These are phyloP conservation scores for Pholiota molesta DNA, from an alignment of 768 basidiomycete species.

Conservation along the genomic window DNA sequence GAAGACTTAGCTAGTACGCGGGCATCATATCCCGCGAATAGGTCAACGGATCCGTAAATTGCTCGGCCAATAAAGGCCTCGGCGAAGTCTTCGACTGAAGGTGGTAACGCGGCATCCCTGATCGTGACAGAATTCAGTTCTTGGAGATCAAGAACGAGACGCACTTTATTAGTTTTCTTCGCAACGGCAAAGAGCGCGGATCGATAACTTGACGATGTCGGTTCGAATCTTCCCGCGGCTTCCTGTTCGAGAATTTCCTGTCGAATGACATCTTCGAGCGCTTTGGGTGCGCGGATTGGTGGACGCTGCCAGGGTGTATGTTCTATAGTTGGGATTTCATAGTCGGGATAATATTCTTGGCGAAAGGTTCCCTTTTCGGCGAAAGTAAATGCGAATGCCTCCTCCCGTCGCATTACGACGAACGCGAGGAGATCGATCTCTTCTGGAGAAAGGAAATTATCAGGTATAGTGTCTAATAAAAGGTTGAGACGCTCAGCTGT, in stretches of 20 bases:
- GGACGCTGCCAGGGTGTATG: conserved; percentile 32
- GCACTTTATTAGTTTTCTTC: conserved; percentile 29
- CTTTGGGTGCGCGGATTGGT: conserved; percentile 30
- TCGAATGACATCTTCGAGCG: conserved; percentile 23
- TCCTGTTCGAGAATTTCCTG: conserved; percentile 24
- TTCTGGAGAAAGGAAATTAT: neutral
- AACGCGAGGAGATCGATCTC: conserved; percentile 24
- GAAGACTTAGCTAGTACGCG: conserved; percentile 26
- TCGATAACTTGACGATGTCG: conserved; percentile 24
- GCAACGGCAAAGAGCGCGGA: conserved; percentile 18
- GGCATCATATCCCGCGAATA: conserved; percentile 38
- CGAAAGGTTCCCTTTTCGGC: conserved; percentile 33
- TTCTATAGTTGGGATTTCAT: too few relatives aligned
- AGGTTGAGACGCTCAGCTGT: too few relatives aligned
- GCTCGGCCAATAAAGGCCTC: conserved; percentile 25
- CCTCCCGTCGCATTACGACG: conserved; percentile 15
- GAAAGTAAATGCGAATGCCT: conserved; percentile 16
- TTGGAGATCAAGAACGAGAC: conserved; percentile 34
- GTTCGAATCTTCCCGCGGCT: conserved; percentile 25
- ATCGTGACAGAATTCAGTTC: conserved; percentile 36
- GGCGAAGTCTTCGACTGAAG: conserved; percentile 27
- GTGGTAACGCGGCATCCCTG: conserved; percentile 24
- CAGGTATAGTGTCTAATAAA: neutral
- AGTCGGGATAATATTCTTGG: conserved; percentile 18
- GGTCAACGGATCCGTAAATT: conserved; percentile 27